Evolutionary conservation across 495 filamentous ascomycete species (phyloP), one percentile per base, ranked within the genome.

Genomic region (Penicillium fimorum): DNA sequence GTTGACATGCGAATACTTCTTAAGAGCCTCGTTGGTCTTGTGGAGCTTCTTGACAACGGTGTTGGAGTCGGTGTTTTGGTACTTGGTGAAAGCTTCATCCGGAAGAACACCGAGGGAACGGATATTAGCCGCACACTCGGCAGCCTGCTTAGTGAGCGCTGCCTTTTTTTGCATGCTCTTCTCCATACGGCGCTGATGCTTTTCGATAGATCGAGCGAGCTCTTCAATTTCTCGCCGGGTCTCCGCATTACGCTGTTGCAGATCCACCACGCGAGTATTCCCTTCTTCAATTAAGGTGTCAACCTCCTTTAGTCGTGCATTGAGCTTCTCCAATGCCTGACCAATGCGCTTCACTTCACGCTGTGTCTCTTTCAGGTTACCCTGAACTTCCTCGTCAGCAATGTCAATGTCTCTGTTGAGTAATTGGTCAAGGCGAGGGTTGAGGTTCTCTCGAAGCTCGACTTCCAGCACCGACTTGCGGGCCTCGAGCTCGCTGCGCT

Each of bases 1-100:
- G 82, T 99, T 99, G 67, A 99, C 91, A 64, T 96, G 90, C 33
- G 88, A 88, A 76, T 92, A 97, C 67, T 97, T 96, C 74, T 97
- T 97, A 42, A 99, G 79, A 0, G 87, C 83, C 56, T 96, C 91
- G 64, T 96, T 96, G 70, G 93, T 90, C 69, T 94, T 96, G 71
- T 94, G 88, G 8, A 98, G 84, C 22, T 87, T 87, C 62, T 87
- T 86, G n/a, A 90, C 85, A 24, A 96, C 87, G 33, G 79, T 79
- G 58, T 96, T 91, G 24, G 87, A 84, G 57, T 89, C 85, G 44
- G 87, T 83, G 64, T 84, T 87, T 62, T 90, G 83, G 64, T 93
- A 99, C 64, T 92, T 94, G 47, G 87, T 89, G 64, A 96, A 96
- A 4, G 94, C 94, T 60, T 96, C 92, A 43, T 97, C 92, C 2